Evolutionary conservation across 805 yeast genomes (phyloP), one percentile per base, ranked within the genome.

Genomic region (Grigorovia jiainica): DNA sequence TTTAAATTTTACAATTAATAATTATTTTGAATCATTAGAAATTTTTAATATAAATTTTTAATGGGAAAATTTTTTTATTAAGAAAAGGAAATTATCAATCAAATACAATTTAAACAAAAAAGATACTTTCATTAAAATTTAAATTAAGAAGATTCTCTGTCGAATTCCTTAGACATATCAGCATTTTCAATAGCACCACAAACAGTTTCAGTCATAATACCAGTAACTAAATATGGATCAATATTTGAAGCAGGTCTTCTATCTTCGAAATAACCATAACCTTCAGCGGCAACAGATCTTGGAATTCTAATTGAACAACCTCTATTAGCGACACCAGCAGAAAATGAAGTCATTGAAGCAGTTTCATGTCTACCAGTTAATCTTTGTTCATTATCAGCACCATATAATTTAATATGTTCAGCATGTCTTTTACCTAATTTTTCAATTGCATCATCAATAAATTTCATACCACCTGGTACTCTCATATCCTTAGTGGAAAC

Each of bases 181-280:
- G 95, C 95, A 61, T 86, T 94, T 49, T 92, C 87, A 59, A 89
- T 84, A 42, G 90, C 77, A 67, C 97, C 97, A 66, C 89, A 84
- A 53, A 92, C 80, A 55, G 97, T 90, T 76, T 92, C 98, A 58
- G 83, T 83, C 81, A 92, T 86, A 66, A 92, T 87, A 76, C 97
- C 98, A 43, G 97, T 89, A 52, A 92, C 97, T 68, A 90, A 79
- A 75, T 92, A 92, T 55, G 98, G 97, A 70, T 92, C 98, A 60
- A 92, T 92, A 82, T 92, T 92, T 49, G 97, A 89, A 54, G 98
- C 98, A 46, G 98, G 98, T 76, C 98, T 87, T 77, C 98, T 86
- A 73, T 92, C 98, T 78, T 92, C 98, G 61, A 92, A 90, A 80
- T 92, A 92, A 47, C 98, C 98, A 71, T 70, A 86, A 47, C 97